Percentiles rank a stretch among this genome's conserved stretches.
phyloP scores from a whole-genome alignment of 1,139 yeast species.

The Taiozyma sp. region DNA sequence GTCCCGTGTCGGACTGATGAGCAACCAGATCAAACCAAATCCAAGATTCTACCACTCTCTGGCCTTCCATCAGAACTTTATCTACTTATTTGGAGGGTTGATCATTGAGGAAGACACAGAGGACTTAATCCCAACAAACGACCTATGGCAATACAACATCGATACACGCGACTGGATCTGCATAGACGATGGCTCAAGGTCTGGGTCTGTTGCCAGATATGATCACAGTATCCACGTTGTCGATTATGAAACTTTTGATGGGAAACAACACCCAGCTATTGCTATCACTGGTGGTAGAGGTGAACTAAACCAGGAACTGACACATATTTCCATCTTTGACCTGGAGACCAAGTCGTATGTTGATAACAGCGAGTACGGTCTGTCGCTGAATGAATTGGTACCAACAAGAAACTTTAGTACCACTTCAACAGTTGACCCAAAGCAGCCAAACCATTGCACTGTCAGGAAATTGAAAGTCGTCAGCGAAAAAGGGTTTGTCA shows the following conservation, averaged over 20 bases:
- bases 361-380: conserved; percentile 25
- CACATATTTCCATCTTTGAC: conserved; percentile 49
- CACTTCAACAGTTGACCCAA: conserved; percentile 10
- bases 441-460: not conserved
- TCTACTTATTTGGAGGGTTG: conserved; percentile 65
- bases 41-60: conserved; percentile 62
- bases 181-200: conserved; percentile 38
- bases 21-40: conserved; percentile 32
- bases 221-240: conserved; percentile 49
- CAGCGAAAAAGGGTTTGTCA: conserved; percentile 13
- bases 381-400: conserved; percentile 26
- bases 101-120: conserved; percentile 25
- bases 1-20: conserved; percentile 35
- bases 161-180: conserved; percentile 47
- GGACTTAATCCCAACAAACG: conserved; percentile 48
- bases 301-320: conserved; percentile 34
- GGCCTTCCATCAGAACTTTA: conserved; percentile 40
- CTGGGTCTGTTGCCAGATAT: conserved; percentile 36
- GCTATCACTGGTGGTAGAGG: conserved; percentile 61
- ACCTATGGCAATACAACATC: conserved; percentile 62
- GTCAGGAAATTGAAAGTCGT: conserved; percentile 11
- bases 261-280: conserved; percentile 48
- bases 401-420: conserved; percentile 6
- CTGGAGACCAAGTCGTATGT: conserved; percentile 44
- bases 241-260: conserved; percentile 37